Conservation (phyloP, 2,329 filamentous ascomycete species). For the Septoria linicola region DNA sequence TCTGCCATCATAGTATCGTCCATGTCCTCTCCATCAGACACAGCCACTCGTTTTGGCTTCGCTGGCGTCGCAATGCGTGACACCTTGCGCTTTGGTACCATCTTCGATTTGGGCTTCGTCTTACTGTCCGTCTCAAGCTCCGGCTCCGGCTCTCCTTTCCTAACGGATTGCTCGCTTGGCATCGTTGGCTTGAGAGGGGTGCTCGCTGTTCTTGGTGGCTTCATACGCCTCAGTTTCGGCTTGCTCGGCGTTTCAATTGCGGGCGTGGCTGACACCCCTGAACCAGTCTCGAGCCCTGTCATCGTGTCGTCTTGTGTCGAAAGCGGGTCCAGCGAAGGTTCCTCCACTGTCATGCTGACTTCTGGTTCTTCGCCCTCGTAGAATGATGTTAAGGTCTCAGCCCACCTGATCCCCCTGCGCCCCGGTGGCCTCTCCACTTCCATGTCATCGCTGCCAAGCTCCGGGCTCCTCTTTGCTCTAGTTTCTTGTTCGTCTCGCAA, state of each 20-base stretch:
- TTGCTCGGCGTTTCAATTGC: conserved; percentile 35
- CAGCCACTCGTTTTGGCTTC: conserved; percentile 21
- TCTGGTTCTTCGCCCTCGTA: conserved; percentile 37
- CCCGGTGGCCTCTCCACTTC: conserved; percentile 31
- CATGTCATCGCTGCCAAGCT: conserved; percentile 11
- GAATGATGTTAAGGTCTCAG: conserved; percentile 48
- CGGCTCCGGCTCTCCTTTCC: conserved; percentile 5
- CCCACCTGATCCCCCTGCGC: conserved; percentile 45
- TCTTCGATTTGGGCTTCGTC: conserved; percentile 1
- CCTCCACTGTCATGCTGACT: conserved; percentile 27
- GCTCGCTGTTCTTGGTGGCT: conserved; percentile 28
- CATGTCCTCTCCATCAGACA: neutral
- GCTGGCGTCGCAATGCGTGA: conserved; percentile 40
- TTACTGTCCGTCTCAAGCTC: neutral
- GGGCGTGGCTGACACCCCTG: conserved; percentile 21
- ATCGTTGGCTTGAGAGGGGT: conserved; percentile 19
- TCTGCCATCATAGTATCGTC: conserved; percentile 3
- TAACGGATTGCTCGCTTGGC: conserved; percentile 8
- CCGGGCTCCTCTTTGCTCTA: conserved; percentile 16
- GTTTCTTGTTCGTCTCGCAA: conserved; percentile 34
- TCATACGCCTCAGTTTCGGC: conserved; percentile 32
- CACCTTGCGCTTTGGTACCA: conserved; percentile 26
- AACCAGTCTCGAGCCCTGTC: conserved; percentile 1
- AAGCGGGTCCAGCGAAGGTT: conserved; percentile 17
- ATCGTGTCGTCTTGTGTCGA: conserved; percentile 1